phyloP scores from a whole-genome alignment of 2,329 filamentous ascomycete genomes.

The Raffaelea albimanens region DNA sequence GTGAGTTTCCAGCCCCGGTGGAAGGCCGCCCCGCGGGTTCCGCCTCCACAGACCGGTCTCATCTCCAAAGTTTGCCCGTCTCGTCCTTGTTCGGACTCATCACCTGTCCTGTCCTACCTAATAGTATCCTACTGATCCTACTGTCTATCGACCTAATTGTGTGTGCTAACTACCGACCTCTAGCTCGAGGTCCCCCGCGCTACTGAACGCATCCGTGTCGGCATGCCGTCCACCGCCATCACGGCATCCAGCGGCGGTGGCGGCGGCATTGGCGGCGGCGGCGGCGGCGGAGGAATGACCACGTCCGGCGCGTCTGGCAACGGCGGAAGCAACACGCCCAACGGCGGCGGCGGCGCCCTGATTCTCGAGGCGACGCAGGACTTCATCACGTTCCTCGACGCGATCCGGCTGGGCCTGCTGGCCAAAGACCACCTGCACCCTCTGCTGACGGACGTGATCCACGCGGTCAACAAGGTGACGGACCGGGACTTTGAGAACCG shows the following conservation, averaged over 20 bases:
- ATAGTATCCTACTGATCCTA: no score
- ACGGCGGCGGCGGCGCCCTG: slow-evolving; percentile 48
- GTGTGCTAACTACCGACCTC: background rate
- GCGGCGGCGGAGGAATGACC: slow-evolving; percentile 37
- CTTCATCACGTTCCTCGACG: slow-evolving; percentile 97
- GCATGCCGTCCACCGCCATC: slow-evolving; percentile 77
- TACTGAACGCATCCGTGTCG: slow-evolving; percentile 83
- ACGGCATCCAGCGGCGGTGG: slow-evolving; percentile 33
- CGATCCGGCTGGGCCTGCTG: slow-evolving; percentile 80
- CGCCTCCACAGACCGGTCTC: background rate
- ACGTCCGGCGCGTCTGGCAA: no score
- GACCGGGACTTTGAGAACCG: slow-evolving; percentile 91
- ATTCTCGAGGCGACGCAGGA: slow-evolving; percentile 92
- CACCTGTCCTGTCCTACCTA: background rate
- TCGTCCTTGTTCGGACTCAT: background rate
- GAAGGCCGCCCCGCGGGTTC: no score
- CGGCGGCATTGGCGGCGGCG: slow-evolving; percentile 58
- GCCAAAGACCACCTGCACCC: slow-evolving; percentile 97
- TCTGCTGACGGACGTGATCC: slow-evolving; percentile 87
- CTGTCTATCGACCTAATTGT: no score
- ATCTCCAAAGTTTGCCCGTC: background rate
- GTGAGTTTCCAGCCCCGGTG: slow-evolving; percentile 37
- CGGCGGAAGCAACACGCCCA: slow-evolving; percentile 29
- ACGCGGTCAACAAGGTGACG: slow-evolving; percentile 94
- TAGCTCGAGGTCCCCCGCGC: slow-evolving; percentile 92